A percentile compares a stretch with the other conserved stretches of the same genome.
Evolutionary conservation across 1,284 basidiomycete species (phyloP).

Genomic region (Ceratobasidium sp.): DNA sequence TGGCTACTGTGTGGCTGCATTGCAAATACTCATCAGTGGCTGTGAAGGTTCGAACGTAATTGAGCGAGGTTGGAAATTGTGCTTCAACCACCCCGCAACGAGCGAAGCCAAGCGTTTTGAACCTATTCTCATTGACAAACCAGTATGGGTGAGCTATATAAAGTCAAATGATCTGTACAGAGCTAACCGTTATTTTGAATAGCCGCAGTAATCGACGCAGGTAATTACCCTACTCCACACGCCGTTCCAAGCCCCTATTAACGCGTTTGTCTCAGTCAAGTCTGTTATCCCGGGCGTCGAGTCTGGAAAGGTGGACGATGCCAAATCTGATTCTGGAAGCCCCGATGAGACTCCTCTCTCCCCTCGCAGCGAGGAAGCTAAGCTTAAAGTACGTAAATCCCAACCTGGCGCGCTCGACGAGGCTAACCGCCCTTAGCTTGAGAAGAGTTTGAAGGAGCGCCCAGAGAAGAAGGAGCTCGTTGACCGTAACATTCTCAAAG

Average conservation of each 20-base stretch:
- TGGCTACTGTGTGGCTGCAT: no score
- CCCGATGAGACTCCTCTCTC: conserved; percentile 42
- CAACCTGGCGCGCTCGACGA: neutral
- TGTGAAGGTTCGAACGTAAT: no score
- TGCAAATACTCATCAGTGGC: no score
- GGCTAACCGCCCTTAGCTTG: conserved; percentile 53
- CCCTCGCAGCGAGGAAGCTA: conserved; percentile 13
- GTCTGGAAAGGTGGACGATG: neutral
- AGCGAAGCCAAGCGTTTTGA: no score
- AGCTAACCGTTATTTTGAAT: no score
- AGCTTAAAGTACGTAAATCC: conserved; percentile 11
- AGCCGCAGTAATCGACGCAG: conserved; percentile 32
- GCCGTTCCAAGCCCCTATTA: neutral
- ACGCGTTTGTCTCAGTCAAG: conserved; percentile 20
- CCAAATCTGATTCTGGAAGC: neutral
- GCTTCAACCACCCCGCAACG: no score
- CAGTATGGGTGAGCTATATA: no score
- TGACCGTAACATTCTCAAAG: conserved; percentile 78
- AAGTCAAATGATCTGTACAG: no score
- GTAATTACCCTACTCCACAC: neutral
- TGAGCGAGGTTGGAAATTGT: no score
- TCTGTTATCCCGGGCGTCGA: conserved; percentile 13
- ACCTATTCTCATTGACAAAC: no score
- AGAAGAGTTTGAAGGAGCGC: conserved; percentile 63
- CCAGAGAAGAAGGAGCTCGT: conserved; percentile 70